Percentiles rank a stretch among this genome's conserved stretches.
phyloP scores from a whole-genome alignment of 2,329 filamentous ascomycete genomes.

The Clarireedia homoeocarpa region DNA sequence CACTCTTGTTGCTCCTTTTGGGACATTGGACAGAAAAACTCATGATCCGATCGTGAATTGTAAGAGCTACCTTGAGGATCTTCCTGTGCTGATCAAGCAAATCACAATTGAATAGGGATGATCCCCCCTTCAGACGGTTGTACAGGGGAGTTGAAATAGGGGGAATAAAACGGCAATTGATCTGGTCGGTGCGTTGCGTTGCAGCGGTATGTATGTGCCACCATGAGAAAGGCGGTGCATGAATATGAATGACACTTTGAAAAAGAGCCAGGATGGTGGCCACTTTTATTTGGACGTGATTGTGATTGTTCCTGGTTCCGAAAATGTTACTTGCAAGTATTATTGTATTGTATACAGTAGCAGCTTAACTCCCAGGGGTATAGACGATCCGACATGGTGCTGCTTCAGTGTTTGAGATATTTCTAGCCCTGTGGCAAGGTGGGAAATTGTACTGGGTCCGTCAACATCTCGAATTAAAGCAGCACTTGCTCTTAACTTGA shows the following conservation, averaged over 20 bases:
- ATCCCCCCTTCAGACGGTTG: not conserved
- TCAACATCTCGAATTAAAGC: not conserved
- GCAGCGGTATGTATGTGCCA: conserved; percentile 1
- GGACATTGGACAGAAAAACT: too few species aligned
- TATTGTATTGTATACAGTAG: not conserved
- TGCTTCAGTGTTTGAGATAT: not conserved
- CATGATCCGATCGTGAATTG: too few species aligned
- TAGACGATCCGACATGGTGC: not conserved
- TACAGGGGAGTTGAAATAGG: not conserved
- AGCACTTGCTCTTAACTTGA: not conserved
- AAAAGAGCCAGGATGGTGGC: not conserved
- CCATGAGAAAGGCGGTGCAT: conserved; percentile 2
- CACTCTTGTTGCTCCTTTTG: too few species aligned
- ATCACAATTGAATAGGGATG: not conserved
- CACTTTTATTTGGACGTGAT: not conserved
- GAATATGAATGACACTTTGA: conserved; percentile 7
- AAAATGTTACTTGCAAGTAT: not conserved
- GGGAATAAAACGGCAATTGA: conserved; percentile 6
- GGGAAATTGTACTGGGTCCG: not conserved
- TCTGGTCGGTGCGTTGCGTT: not conserved
- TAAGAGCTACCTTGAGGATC: too few species aligned
- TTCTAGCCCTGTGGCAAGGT: too few species aligned
- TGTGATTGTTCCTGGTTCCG: not conserved
- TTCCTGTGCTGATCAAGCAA: not conserved
- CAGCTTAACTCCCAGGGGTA: not conserved